Evolutionary conservation across 768 basidiomycete species (phyloP), one percentile per base, ranked within the genome.

Genomic region (Grammothele lineata): DNA sequence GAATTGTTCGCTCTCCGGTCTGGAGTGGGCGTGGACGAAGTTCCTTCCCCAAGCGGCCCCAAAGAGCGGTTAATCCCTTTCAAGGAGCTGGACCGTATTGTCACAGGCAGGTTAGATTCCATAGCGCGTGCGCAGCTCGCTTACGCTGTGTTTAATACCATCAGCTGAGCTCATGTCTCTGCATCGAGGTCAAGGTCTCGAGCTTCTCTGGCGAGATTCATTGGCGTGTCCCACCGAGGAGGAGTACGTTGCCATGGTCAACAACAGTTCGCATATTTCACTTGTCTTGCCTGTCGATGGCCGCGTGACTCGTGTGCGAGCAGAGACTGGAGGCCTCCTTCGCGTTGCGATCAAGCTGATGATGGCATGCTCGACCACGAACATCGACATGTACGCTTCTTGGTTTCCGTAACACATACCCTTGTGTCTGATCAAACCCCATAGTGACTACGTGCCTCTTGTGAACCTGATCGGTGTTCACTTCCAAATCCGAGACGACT

Each of bases 401-500:
- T 32, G 26, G 17, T 5, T 24, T n/a, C 2, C 26, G 5, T 26
- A 19, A 23, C 14, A 14, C 15, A 6, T 14, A 14, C 4, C 5
- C 25, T 33, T n/a, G n/a, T n/a, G n/a, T n/a, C 25, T 22, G 2
- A 34, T 7, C 18, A 22, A 3, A 39, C 23, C 9, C 12, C 14
- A 8, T 49, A 96, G 91, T 9, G 83, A 97, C 64, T 96, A 91
- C 54, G 82, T 95, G 1, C 92, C 93, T 0, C 75, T 98, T 2
- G 89, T 95, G 52, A 96, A 96, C 63, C 77, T 96, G 9, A 87
- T 97, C 50, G 92, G 94, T 2, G 80, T 96, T n/a, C 87, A 83
- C 58, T 96, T 92, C 65, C 95, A 98, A 63, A 94, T 98, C 56
- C 71, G 93, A n/a, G 95, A 98, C 57, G 95, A 97, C 63, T 87